phyloP scores from a whole-genome alignment of 2,329 filamentous ascomycete species.

The Pseudonectria buxi region DNA sequence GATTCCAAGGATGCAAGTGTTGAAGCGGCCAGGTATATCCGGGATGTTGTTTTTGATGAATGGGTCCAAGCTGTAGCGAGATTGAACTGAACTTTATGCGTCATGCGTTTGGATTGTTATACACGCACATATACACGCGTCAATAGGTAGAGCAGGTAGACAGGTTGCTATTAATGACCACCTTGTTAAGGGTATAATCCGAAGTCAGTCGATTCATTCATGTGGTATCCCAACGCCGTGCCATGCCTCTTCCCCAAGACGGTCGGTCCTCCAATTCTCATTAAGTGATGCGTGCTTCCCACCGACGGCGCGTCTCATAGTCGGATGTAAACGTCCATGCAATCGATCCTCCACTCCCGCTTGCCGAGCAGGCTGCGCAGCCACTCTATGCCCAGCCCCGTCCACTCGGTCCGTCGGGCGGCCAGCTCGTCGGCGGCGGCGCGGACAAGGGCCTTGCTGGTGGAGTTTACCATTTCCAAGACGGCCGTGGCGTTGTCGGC shows the following conservation, averaged over 20 bases:
- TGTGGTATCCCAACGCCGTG: slow-evolving; percentile 3
- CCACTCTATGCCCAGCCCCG: slow-evolving; percentile 78
- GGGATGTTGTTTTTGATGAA: slow-evolving; percentile 16
- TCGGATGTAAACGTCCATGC: slow-evolving; percentile 79
- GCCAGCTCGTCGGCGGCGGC: slow-evolving; percentile 58
- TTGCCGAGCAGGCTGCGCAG: slow-evolving; percentile 71
- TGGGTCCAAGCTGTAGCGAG: slow-evolving; percentile 12
- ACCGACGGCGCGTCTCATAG: slow-evolving; percentile 38
- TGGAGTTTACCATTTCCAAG: slow-evolving; percentile 59
- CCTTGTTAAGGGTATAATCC: neutral
- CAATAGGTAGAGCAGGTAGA: too few relatives aligned
- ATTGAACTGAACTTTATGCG: slow-evolving; percentile 10
- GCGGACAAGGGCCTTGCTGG: slow-evolving; percentile 59
- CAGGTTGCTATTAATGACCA: too few relatives aligned
- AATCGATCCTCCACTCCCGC: slow-evolving; percentile 85
- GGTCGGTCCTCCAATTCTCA: too few relatives aligned
- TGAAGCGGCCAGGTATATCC: slow-evolving; percentile 18
- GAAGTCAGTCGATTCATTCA: slow-evolving; percentile 2
- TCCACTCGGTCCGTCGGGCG: slow-evolving; percentile 57
- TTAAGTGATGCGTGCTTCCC: too few relatives aligned
- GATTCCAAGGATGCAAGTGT: neutral
- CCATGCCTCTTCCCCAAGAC: slow-evolving; percentile 3
- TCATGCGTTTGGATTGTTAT: slow-evolving; percentile 1
- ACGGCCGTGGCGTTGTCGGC: slow-evolving; percentile 34
- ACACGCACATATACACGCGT: too few relatives aligned